phyloP scores from a whole-genome alignment of 768 basidiomycete species.

The Kondoa malvinella region DNA sequence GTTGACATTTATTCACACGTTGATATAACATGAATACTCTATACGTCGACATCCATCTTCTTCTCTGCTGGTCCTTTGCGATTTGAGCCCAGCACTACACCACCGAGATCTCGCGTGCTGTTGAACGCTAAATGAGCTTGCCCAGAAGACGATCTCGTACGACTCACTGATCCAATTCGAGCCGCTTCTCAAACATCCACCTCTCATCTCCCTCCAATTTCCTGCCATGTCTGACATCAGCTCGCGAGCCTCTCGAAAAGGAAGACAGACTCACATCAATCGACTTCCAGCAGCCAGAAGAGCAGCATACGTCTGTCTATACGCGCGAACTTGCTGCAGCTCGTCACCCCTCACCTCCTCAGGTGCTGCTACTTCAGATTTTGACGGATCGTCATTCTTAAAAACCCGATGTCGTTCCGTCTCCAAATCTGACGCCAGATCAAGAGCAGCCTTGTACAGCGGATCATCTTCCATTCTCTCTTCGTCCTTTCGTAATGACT shows the following conservation, averaged over 20 bases:
- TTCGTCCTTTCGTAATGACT: not conserved
- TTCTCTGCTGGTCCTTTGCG: not conserved
- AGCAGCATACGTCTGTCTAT: conserved; percentile 1
- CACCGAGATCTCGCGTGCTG: not conserved
- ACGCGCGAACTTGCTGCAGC: not conserved
- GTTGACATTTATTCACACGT: too few species aligned
- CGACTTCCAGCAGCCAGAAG: conserved; percentile 2
- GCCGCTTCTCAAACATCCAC: not conserved
- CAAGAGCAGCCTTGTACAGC: not conserved
- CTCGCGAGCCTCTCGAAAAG: not conserved
- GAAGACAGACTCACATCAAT: not conserved
- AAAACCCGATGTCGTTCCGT: not conserved
- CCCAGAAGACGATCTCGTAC: not conserved
- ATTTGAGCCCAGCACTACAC: not conserved
- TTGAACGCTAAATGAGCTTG: not conserved
- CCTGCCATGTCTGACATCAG: not conserved
- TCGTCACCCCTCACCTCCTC: not conserved
- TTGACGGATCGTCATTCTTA: not conserved
- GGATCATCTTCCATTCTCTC: not conserved
- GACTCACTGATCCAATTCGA: not conserved
- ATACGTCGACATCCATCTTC: conserved; percentile 1
- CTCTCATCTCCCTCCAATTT: not conserved
- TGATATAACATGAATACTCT: not conserved
- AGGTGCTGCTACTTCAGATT: too few species aligned
- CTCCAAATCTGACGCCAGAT: not conserved